Evolutionary conservation across 495 filamentous ascomycete species (phyloP).

Genomic region (Penicillium canescens): DNA sequence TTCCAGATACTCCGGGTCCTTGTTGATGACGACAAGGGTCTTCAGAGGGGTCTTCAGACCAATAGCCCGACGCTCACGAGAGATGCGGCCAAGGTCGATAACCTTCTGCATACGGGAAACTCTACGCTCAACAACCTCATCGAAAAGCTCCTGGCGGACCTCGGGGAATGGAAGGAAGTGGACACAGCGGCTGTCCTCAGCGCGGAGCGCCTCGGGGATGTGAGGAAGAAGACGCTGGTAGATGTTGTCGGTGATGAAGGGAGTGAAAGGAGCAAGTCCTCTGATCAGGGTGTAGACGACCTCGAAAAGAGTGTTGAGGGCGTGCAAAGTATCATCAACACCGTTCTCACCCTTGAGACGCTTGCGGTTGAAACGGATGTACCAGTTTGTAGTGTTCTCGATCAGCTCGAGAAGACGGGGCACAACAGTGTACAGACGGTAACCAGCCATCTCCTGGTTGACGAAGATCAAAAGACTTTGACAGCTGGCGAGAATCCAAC

Average conservation of each 20-base stretch:
- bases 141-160: constrained; percentile 83
- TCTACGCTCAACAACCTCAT: constrained; percentile 79
- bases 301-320: constrained; percentile 95
- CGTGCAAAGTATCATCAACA: constrained; percentile 82
- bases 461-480: constrained; percentile 92
- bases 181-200: constrained; percentile 75
- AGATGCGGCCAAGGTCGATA: constrained; percentile 84
- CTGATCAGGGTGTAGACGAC: constrained; percentile 87
- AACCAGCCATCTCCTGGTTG: constrained; percentile 92
- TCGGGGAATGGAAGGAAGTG: constrained; percentile 93
- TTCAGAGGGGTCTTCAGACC: constrained; percentile 89
- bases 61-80: constrained; percentile 80
- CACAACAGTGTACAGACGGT: constrained; percentile 92
- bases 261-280: constrained; percentile 90
- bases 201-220: constrained; percentile 64
- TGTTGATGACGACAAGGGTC: constrained; percentile 85
- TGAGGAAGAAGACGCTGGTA: constrained; percentile 82
- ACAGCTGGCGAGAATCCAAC: constrained; percentile 92
- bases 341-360: constrained; percentile 93
- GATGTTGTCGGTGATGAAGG: constrained; percentile 94
- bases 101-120: constrained; percentile 93
- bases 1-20: constrained; percentile 77
- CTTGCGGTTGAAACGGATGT: constrained; percentile 98
- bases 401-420: constrained; percentile 84
- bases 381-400: constrained; percentile 98